Evolutionary conservation across 1,284 basidiomycete species (phyloP), one percentile per base, ranked within the genome.

Genomic region (Bjerkandera adusta): DNA sequence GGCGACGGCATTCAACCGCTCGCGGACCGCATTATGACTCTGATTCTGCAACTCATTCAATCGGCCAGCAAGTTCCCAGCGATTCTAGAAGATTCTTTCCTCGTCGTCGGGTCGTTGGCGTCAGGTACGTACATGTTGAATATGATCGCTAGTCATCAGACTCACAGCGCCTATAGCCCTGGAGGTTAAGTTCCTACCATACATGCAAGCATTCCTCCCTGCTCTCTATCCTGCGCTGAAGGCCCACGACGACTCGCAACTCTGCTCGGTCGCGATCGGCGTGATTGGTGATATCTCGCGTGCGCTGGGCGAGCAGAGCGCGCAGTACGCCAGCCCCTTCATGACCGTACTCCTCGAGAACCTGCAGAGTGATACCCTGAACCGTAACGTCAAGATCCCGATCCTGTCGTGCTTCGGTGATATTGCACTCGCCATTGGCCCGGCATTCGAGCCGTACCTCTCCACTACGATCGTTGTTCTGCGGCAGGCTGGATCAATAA

Each of bases 371-470:
- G 87, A 95, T 0, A 83, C 92, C 30, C 75, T 99, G 49, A 90
- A 94, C 64, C 82, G 96, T 45, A 91, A 89, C 56, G 97, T 98
- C 63, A 99, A 99, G 77, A 96, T 98, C 35, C 87, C 89, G 12
- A 93, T 98, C 57, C 72, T 99, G 51, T 87, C 90, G 12, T 94
- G 92, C 68, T 99, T 99, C 61, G 97, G 97, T 29, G 96, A 99
- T 65, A 89, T 99, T 55, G 96, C 95, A 6, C 76, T 99, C 18
- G 95, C 97, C 1, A 88, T 97, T 53, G 93, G 92, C 1, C 71
- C 81, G 7, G 74, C 74, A 10, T 99, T 97, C 65, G 89, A 91
- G 60, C 93, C 93, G 1, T 99, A 89, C 68, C 75, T 97, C 40
- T 82, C 85, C 50, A 91, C 90, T 7, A 92, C 92, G 4, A 95